These are phyloP conservation scores for Russula griseocarnosa DNA, from an alignment of 768 basidiomycete species.

Conservation along the genomic window DNA sequence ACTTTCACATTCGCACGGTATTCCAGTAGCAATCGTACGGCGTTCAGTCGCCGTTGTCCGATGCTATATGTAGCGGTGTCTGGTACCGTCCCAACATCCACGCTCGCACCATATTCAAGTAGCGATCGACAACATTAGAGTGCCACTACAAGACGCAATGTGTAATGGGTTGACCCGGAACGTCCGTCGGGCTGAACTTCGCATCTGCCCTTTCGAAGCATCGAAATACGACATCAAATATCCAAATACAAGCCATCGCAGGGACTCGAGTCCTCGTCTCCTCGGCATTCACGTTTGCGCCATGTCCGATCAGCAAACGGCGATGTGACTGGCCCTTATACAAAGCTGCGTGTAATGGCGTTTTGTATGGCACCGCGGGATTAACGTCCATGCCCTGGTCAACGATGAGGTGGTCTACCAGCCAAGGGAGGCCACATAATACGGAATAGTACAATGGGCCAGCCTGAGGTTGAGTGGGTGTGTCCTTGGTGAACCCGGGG, in stretches of 20 bases:
- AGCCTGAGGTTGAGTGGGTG: not conserved
- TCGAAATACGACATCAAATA: not conserved
- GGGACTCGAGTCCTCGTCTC: not conserved
- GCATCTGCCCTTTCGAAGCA: not conserved
- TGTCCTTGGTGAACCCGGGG: not conserved
- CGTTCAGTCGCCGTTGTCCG: not conserved
- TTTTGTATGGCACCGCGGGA: not conserved
- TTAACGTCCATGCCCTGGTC: not conserved
- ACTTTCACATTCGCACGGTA: not conserved
- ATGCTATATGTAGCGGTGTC: slow-evolving; percentile 1
- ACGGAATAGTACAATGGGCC: not conserved
- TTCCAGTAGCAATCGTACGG: not conserved
- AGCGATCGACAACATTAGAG: not conserved
- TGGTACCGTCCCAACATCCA: not conserved
- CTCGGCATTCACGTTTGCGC: not conserved
- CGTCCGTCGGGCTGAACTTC: not conserved
- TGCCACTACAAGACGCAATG: not conserved
- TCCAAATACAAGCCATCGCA: not conserved
- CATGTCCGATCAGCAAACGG: not conserved
- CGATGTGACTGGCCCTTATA: not conserved
- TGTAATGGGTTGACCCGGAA: not conserved
- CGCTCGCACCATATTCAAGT: not conserved
- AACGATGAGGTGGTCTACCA: not conserved
- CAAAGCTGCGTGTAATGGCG: not conserved
- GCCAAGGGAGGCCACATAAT: not conserved